Conservation (phyloP, 2,329 filamentous ascomycete genomes). For the Tympanopsis confertula region DNA sequence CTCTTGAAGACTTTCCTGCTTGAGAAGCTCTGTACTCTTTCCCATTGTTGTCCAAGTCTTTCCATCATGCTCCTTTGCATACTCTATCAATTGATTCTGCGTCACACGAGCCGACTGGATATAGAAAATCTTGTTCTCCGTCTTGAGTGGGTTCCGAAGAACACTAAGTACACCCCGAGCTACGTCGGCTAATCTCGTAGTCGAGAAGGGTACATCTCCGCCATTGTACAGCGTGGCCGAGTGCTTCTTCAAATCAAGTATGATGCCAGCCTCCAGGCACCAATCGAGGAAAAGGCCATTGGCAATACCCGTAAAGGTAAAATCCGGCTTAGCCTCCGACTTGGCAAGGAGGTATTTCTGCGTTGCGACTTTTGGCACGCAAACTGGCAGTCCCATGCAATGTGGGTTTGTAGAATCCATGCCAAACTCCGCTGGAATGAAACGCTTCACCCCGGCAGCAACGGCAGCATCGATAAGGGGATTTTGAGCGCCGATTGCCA, state of each 20-base stretch:
- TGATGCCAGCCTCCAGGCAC: slow-evolving; percentile 13
- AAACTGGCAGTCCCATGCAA: slow-evolving; percentile 18
- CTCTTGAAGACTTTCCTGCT: slow-evolving; percentile 13
- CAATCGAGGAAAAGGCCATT: slow-evolving; percentile 24
- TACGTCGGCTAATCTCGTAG: slow-evolving; percentile 15
- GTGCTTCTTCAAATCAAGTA: slow-evolving; percentile 14
- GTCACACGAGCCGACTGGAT: slow-evolving; percentile 18
- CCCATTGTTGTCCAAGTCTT: slow-evolving; percentile 11
- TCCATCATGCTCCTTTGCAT: slow-evolving; percentile 17
- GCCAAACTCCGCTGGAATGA: slow-evolving; percentile 28
- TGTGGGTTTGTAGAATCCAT: slow-evolving; percentile 19
- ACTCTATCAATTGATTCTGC: slow-evolving; percentile 20
- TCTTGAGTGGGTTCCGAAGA: slow-evolving; percentile 17
- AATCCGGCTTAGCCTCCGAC: slow-evolving; percentile 8
- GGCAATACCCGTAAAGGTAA: slow-evolving; percentile 18
- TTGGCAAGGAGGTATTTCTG: slow-evolving; percentile 18
- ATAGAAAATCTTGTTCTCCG: slow-evolving; percentile 19
- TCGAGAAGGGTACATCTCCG: slow-evolving; percentile 16
- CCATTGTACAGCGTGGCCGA: slow-evolving; percentile 18
- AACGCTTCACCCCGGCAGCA: slow-evolving; percentile 21
- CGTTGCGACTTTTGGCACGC: slow-evolving; percentile 17
- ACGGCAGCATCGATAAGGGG: slow-evolving; percentile 23
- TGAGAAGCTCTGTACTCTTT: slow-evolving; percentile 13
- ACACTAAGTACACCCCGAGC: slow-evolving; percentile 17
- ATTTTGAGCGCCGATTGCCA: slow-evolving; percentile 14